Percentiles rank a stretch among this genome's conserved stretches.
phyloP scores from a whole-genome alignment of 768 basidiomycete genomes.

The Tylopilus sp. region DNA sequence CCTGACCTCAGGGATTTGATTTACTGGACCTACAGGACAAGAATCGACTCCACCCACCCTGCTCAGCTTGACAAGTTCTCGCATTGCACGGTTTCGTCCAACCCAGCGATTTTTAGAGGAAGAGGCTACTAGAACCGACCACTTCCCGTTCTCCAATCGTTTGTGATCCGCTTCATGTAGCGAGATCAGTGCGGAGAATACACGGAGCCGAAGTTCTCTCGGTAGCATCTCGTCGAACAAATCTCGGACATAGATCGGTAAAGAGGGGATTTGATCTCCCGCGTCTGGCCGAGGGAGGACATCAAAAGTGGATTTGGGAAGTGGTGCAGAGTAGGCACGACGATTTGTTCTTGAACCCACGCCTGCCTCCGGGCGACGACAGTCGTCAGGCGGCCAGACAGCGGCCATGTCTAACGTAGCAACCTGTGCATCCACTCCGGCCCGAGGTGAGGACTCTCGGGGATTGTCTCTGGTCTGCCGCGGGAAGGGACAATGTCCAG shows the following conservation, averaged over 20 bases:
- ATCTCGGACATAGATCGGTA: constrained; percentile 43
- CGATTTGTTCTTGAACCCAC: constrained; percentile 42
- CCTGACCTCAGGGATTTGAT: constrained; percentile 42
- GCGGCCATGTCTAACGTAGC: constrained; percentile 3
- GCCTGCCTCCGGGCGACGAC: constrained; percentile 17
- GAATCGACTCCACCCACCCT: constrained; percentile 52
- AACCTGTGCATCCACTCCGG: constrained; percentile 15
- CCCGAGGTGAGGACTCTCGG: constrained; percentile 10
- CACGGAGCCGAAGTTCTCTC: constrained; percentile 61
- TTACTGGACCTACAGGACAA: constrained; percentile 10
- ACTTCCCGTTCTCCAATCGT: constrained; percentile 43
- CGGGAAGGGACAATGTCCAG: constrained; percentile 38
- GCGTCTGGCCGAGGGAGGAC: constrained; percentile 44
- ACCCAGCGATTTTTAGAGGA: constrained; percentile 68
- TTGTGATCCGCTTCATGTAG: constrained; percentile 59
- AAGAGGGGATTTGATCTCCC: constrained; percentile 49
- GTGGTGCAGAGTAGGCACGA: constrained; percentile 63
- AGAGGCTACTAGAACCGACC: constrained; percentile 60
- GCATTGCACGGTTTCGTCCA: constrained; percentile 67
- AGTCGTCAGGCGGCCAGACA: constrained; percentile 15
- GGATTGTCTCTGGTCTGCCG: constrained; percentile 38
- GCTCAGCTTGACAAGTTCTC: constrained; percentile 76
- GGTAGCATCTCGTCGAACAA: constrained; percentile 72
- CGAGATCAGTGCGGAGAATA: constrained; percentile 53
- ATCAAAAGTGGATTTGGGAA: constrained; percentile 60